Percentiles rank a stretch among this genome's conserved stretches.
These are phyloP conservation scores for Arabidopsis arenosa DNA, from an alignment of 345 rosid genomes.

Conservation along the genomic window DNA sequence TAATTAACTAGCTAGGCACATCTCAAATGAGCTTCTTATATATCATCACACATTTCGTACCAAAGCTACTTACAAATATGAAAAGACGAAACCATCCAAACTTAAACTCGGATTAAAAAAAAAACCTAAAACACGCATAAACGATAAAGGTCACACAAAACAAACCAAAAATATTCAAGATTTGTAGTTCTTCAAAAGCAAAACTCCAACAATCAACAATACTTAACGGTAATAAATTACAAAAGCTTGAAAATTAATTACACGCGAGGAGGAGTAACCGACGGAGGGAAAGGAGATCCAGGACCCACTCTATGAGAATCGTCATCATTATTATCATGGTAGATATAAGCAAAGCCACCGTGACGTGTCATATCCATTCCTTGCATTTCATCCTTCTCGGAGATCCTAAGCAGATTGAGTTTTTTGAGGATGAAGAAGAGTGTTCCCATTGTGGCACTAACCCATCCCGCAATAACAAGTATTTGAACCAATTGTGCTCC, in stretches of 20 bases:
- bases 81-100: too few relatives aligned
- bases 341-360: constrained; percentile 86
- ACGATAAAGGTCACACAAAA: background rate
- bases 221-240: background rate
- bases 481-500: constrained; percentile 83
- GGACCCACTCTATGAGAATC: constrained; percentile 37
- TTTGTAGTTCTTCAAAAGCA: background rate
- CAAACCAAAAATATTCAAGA: background rate
- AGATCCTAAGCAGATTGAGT: constrained; percentile 68
- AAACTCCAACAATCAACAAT: constrained; percentile 4
- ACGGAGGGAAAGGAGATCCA: constrained; percentile 39
- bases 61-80: too few relatives aligned
- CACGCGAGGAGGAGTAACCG: background rate
- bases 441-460: constrained; percentile 84
- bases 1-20: too few relatives aligned
- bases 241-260: constrained; percentile 18
- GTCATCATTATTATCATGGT: constrained; percentile 66
- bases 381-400: constrained; percentile 73
- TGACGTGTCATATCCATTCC: constrained; percentile 92
- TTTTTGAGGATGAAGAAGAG: constrained; percentile 63
- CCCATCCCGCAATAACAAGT: constrained; percentile 76
- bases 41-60: too few relatives aligned
- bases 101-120: too few relatives aligned
- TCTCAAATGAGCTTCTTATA: too few relatives aligned
- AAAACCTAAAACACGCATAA: background rate